Evolutionary conservation across 768 basidiomycete species (phyloP), one percentile per base, ranked within the genome.

Genomic region (Pholiota molesta): DNA sequence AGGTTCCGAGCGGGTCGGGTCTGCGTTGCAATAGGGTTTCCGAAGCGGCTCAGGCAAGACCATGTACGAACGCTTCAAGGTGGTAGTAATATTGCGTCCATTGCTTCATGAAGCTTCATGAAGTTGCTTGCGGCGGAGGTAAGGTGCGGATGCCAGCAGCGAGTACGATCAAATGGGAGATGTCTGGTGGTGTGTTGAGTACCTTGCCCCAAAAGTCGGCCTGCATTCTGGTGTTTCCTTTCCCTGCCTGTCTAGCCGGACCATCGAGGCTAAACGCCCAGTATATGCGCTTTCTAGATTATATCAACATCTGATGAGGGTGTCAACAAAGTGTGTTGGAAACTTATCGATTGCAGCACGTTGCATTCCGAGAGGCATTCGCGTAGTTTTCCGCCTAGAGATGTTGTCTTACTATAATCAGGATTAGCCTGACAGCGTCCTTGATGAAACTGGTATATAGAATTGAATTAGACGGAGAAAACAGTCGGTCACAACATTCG

Each of bases 351-450:
- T 56, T 40, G 55, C 35, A 55, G 47, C 47, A 49, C 47, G 47
- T 49, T 49, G 47, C 47, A 26, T 49, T 49, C 42, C 42, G 42
- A 19, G 47, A 26, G 19, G 11, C 23, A 49, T 21, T 49, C 47
- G 47, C 47, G 13, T 28, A 21, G 23, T 37, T 37, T 31, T 37
- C 35, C 35, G 35, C 35, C 35, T 56, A 56, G 23, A 29, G 37
- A 56, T 56, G 19, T 14, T 42, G 39, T 40, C 26, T 26, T 56
- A 40, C 13, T 31, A 21, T 42, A 26, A 40, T 55, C 13, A 35
- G 53, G 55, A 28, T 23, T 42, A 56, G 55, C 6, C 40, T 56
- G 55, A 56, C 55, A 55, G 54, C 54, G 37, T 55, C 54, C 31
- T 37, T 55, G 54, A 56, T 56, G 55, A 44, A 35, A 26, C 29